Base-by-base conservation (phyloP, 768 basidiomycete species). In the Piloderma croceum region DNA sequence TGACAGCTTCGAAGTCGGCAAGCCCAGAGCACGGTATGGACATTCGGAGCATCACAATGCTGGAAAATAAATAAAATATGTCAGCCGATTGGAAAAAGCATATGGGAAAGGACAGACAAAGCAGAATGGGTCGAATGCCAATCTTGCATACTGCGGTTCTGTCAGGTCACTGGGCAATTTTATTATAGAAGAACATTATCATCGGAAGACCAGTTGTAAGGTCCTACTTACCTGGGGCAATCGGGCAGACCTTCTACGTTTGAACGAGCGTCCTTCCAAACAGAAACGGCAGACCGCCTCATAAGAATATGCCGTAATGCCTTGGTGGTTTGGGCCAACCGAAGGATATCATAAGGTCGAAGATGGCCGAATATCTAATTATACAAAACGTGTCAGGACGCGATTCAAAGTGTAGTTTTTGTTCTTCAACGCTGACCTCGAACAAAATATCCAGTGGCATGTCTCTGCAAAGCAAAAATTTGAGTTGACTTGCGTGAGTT, bases 201-300 rank as follows among this genome's bases (percentile, higher is more conserved):
- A n/a, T n/a, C n/a, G n/a, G n/a, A n/a, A n/a, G n/a, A n/a, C n/a
- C n/a, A n/a, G n/a, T n/a, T n/a, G n/a, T n/a, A n/a, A n/a, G n/a
- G n/a, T n/a, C 67, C 64, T 65, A 78, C 62, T 22, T 63, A 69
- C 25, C 60, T 50, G 6, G 76, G 76, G 36, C 67, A 69, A 31
- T 65, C 61, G 1, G 76, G 78, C 31, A 79, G 49, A 32, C 60
- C 65, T 9, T 56, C 52, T 23, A 77, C 57, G 42, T 68, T 68
- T 23, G 52, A 52, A 19, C 68, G 63, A 27, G 70, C 66, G 18
- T 60, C 49, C 44, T 63, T 70, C 37, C 37, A 38, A 5, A 38
- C 9, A 17, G 19, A 27, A 4, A 5, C 22, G 12, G 37, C 24
- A 25, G 37, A 31, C 5, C n/a, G 11, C n/a, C 13, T 7, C 22